These are phyloP conservation scores for Macadamia integrifolia DNA, from an alignment of 164 flowering plant species.

Conservation along the genomic window DNA sequence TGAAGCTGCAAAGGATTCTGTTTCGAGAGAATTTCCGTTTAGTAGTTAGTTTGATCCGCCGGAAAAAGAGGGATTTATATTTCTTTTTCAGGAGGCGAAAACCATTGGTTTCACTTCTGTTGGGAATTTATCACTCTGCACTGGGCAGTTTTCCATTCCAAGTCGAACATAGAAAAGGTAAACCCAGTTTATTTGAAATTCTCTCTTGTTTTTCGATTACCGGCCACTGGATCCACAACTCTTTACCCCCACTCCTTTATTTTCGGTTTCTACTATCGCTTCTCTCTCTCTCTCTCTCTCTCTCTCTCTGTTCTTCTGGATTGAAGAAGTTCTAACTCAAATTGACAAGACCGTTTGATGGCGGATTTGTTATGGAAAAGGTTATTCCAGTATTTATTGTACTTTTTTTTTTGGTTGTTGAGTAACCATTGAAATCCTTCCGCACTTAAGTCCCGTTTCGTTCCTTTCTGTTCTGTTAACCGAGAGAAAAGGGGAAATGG, in stretches of 20 bases:
- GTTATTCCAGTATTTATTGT: not conserved
- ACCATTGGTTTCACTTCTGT: not conserved
- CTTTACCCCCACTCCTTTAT: not conserved
- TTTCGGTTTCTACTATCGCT: not conserved
- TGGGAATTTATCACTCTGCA: not conserved
- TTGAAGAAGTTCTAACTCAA: not conserved
- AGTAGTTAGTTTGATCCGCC: no score
- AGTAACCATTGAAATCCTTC: not conserved
- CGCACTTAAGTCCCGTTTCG: not conserved
- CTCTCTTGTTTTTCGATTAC: not conserved
- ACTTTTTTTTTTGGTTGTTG: not conserved
- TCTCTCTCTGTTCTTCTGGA: not conserved
- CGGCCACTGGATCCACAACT: no score
- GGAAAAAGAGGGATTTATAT: no score
- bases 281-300: no score
- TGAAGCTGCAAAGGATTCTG: not conserved
- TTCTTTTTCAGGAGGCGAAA: not conserved
- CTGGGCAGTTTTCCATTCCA: not conserved
- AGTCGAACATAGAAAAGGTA: not conserved
- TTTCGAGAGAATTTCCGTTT: no score
- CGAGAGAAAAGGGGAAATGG: not conserved
- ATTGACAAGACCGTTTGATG: no score
- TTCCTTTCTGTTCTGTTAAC: not conserved
- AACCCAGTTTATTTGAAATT: not conserved
- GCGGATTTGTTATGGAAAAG: not conserved